Evolutionary conservation across 495 filamentous ascomycete genomes (phyloP), one percentile per base, ranked within the genome.

Genomic region (Lasiosphaeria miniovina): DNA sequence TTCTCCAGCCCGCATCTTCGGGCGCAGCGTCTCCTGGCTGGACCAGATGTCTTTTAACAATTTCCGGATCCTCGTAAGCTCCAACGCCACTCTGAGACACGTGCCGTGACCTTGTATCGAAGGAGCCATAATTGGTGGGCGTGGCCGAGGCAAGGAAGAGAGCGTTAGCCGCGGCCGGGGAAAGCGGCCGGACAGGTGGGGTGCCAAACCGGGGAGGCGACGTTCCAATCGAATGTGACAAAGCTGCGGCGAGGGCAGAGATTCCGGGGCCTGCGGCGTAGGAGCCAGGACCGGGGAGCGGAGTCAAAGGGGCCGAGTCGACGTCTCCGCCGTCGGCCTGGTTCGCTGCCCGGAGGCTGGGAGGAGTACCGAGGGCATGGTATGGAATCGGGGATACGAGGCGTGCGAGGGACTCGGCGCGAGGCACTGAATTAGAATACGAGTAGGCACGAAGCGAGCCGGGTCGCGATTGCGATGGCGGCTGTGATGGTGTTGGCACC

Each of bases 41-140:
- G 5, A 96, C 91, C 52, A 96, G 70, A 77, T 96, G 91, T 61
- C 91, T 79, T 72, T 82, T 90, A 49, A 96, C 79, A 24, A 96
- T 86, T 67, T 91, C 89, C 5, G 87, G 86, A 55, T 95, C 88
- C 70, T 96, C 91, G 63, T 81, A 85, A 9, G 88, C 82, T 17
- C 70, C 80, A 6, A 71, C 69, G 15, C 68, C 61, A 58, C 67
- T 68, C 36, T 72, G 72, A n/a, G 73, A 71, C 11, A 43, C 33
- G n/a, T 71, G 72, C 43, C 82, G 83, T 36, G 78, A 80, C 55
- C 78, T 75, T 38, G 76, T 70, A 43, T 94, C 90, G 64, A 93
- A 89, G 7, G 91, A 94, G 41, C 90, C 91, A 71, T 93, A 91
- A 52, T 84, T 87, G 48, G 88, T 88, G 46, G 82, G 81, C 4